Base-by-base conservation (phyloP, 495 filamentous ascomycete genomes). In the Schizothecium vesticola region DNA sequence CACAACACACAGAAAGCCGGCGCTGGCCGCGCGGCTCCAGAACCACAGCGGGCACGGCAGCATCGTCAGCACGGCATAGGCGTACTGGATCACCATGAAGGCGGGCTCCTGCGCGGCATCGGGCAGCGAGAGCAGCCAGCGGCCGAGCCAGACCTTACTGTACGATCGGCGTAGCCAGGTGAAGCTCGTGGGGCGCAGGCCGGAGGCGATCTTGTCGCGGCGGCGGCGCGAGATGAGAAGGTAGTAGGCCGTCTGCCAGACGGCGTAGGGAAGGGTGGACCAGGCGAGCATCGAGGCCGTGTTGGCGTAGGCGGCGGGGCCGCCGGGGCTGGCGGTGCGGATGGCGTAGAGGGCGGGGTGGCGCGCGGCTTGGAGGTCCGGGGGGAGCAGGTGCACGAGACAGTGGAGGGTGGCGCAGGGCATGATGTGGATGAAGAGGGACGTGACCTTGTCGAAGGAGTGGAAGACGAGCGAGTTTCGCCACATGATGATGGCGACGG, bases 401-500 rank as follows among this genome's bases (percentile, higher is more conserved):
- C 92, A 96, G 79, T 99, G 95, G 58, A 97, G 83, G 24, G 93
- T 90, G 10, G 91, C 93, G 60, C 93, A 95, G 4, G 95, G 95
- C 94, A 98, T 98, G 72, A 99, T 97, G 80, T 99, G 95, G 71
- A 99, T 97, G 81, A 99, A 98, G 28, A 98, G 90, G 82, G 91
- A 94, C 43, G 92, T 94, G 64, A 96, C 82, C 78, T 99, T 99
- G 81, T 99, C 95, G 78, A 98, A 88, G 68, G 91, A 94, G 80
- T 99, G 95, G 81, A 99, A 98, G 51, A 99, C 95, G 79, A 99
- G 85, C 23, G 93, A 96, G 77, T 99, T 99, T 66, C 95, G 88
- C 95, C 95, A 99, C 94, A 99, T 97, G 69, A 95, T 96, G 78
- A 99, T 98, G 21, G 95, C 95, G 61, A 96, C 89, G 60, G 95